A percentile compares a stretch with the other conserved stretches of the same genome.
These are phyloP conservation scores for Colletotrichum sp. DNA, from an alignment of 2,329 filamentous ascomycete genomes.

Conservation along the genomic window DNA sequence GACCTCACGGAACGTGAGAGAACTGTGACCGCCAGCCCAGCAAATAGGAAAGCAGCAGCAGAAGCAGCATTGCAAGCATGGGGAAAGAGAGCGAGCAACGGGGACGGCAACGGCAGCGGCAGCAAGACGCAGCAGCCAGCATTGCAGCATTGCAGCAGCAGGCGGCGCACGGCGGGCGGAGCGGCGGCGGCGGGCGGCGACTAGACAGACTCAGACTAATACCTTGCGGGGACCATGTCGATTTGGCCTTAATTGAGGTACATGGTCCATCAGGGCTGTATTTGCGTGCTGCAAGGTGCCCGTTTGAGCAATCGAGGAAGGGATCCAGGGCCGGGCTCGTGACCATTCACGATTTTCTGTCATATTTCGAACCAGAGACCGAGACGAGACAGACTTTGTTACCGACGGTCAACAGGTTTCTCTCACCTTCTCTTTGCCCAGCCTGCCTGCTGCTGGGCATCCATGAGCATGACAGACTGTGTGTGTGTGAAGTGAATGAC, in stretches of 20 bases:
- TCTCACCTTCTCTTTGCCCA: not conserved
- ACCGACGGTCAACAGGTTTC: not conserved
- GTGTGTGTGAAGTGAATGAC: not conserved
- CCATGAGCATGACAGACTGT: not conserved
- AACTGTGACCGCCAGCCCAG: not conserved
- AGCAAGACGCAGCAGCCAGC: not conserved
- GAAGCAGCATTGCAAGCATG: not conserved
- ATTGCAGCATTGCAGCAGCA: not conserved
- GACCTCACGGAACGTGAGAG: not conserved
- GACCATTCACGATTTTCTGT: constrained; percentile 18
- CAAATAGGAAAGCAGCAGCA: not conserved
- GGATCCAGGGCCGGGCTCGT: constrained; percentile 2
- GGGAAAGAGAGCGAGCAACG: not conserved
- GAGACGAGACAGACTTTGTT: not conserved
- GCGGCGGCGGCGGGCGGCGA: not conserved
- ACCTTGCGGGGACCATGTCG: not conserved
- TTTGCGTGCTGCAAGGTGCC: constrained; percentile 12
- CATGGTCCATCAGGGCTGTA: not conserved
- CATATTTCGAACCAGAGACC: constrained; percentile 3
- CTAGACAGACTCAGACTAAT: not conserved
- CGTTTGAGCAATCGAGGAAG: constrained; percentile 8
- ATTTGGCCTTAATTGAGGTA: not conserved
- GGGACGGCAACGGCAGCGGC: not conserved
- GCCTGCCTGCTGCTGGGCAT: not conserved
- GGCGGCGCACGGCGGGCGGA: not conserved